phyloP scores from a whole-genome alignment of 73 alveolate genomes.

The Paramecium octaurelia region DNA sequence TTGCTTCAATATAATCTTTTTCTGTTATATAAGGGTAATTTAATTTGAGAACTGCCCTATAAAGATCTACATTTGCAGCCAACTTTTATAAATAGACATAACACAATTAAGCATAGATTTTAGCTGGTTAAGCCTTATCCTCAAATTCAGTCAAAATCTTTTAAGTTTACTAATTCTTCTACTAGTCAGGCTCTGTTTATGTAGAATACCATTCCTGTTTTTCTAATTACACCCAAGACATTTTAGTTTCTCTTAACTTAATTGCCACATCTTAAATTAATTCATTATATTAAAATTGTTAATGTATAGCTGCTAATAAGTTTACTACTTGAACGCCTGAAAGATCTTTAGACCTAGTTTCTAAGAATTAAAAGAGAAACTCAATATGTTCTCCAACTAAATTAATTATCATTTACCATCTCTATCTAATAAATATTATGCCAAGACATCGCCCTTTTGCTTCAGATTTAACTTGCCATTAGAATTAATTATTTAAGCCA shows the following conservation, averaged over 20 bases:
- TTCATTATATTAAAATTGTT: not conserved
- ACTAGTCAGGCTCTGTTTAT: constrained; percentile 2
- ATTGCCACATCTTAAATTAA: not conserved
- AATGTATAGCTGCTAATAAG: not conserved
- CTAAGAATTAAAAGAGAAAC: not conserved
- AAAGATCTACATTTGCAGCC: constrained; percentile 24
- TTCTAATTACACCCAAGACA: not conserved
- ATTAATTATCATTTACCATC: not conserved
- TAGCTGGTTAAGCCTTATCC: not conserved
- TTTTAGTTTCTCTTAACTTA: constrained; percentile 1
- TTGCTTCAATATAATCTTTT: constrained; percentile 13
- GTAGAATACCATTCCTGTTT: not conserved
- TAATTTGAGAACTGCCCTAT: not conserved
- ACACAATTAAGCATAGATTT: not conserved
- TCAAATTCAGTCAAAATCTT: not conserved
- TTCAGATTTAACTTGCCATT: not conserved
- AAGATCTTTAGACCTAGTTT: not conserved
- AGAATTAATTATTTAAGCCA: not conserved
- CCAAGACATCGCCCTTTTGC: not conserved
- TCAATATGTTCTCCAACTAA: not conserved
- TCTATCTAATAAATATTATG: not conserved
- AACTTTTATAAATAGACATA: not conserved
- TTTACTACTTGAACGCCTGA: not conserved
- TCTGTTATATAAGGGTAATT: not conserved
- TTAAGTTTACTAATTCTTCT: not conserved